Percentiles rank a stretch among this genome's conserved stretches.
These are phyloP conservation scores for Colletotrichum falcatum DNA, from an alignment of 2,329 filamentous ascomycete genomes.

Conservation along the genomic window DNA sequence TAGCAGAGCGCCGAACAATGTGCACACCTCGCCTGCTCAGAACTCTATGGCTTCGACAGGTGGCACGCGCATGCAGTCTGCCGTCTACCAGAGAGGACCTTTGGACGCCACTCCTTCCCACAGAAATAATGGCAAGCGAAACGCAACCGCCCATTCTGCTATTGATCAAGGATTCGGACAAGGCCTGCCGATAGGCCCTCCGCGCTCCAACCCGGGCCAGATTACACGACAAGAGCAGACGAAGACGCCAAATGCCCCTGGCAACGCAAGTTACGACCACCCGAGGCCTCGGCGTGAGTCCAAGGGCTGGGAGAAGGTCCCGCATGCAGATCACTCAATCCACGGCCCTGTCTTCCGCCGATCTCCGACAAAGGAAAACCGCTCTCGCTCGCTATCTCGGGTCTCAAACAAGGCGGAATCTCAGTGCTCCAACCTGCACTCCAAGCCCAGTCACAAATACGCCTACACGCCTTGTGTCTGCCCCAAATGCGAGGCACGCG, in stretches of 20 bases:
- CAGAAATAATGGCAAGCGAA: not conserved
- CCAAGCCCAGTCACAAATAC: not conserved
- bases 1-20: not conserved
- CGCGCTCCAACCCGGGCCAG: not conserved
- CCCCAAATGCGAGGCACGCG: slow-evolving; percentile 45
- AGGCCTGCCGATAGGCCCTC: not conserved
- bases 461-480: slow-evolving; percentile 50
- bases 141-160: not conserved
- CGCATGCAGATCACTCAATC: slow-evolving; percentile 18
- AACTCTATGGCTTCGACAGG: not conserved
- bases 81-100: not conserved
- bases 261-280: not conserved
- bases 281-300: not conserved
- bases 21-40: not conserved
- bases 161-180: not conserved
- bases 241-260: not conserved
- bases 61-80: not conserved
- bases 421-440: slow-evolving; percentile 7
- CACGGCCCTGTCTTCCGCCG: slow-evolving; percentile 34
- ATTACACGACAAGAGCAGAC: not conserved
- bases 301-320: slow-evolving; percentile 27
- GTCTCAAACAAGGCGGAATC: not conserved
- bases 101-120: not conserved
- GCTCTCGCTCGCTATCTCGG: not conserved
- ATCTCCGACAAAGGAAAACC: slow-evolving; percentile 21